These are phyloP conservation scores for Adansonia madagascariensis DNA, from an alignment of 441 rosid species.

Conservation along the genomic window DNA sequence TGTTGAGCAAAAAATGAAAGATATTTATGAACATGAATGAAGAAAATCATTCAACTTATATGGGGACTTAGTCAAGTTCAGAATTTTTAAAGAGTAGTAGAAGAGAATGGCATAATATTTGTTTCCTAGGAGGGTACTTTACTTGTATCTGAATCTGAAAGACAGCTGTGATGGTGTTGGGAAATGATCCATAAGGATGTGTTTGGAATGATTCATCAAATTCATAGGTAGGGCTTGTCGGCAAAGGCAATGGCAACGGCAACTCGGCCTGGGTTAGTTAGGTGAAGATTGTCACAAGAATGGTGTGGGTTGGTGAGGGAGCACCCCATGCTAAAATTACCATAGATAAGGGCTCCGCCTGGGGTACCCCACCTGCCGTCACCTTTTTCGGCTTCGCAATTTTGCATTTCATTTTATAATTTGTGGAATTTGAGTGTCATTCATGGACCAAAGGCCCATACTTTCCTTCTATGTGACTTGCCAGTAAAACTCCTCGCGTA, in stretches of 20 bases:
- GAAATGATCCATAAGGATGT: slow-evolving; percentile 35
- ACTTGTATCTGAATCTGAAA: slow-evolving; percentile 28
- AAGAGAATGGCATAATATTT: slow-evolving; percentile 23
- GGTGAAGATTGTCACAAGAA: slow-evolving; percentile 41
- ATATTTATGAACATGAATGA: not conserved
- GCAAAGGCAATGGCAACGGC: too few relatives aligned
- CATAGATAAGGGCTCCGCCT: slow-evolving; percentile 8
- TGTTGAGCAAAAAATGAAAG: not conserved
- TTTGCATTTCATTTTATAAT: slow-evolving; percentile 16
- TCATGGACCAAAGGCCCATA: not conserved
- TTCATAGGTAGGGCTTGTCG: too few relatives aligned
- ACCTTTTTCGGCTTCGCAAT: not conserved
- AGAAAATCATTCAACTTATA: too few relatives aligned
- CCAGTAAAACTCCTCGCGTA: not conserved
- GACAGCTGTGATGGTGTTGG: slow-evolving; percentile 50
- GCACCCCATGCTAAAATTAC: slow-evolving; percentile 51
- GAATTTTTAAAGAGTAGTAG: too few relatives aligned
- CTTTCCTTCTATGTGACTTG: not conserved
- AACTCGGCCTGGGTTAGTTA: slow-evolving; percentile 17
- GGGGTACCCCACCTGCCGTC: not conserved
- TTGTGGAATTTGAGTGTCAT: not conserved
- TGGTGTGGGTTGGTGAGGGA: slow-evolving; percentile 41
- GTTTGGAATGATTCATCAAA: slow-evolving; percentile 22
- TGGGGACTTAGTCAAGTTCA: too few relatives aligned
- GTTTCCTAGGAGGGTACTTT: slow-evolving; percentile 54